A percentile compares a stretch with the other conserved stretches of the same genome.
Evolutionary conservation across 2,329 filamentous ascomycete genomes (phyloP).

Genomic region (Didymosphaeria variabile): DNA sequence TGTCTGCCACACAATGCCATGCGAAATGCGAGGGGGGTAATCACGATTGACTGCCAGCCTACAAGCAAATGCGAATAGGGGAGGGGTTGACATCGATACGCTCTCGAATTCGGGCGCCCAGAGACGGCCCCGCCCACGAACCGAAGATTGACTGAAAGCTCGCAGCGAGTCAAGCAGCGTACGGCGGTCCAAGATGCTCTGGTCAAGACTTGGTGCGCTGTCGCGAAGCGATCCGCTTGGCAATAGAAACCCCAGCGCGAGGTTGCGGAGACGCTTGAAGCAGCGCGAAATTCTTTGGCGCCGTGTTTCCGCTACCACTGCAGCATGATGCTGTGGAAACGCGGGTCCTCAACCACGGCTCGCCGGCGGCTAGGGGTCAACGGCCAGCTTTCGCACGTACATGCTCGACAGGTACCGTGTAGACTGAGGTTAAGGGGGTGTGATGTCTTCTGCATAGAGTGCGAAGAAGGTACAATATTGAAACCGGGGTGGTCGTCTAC

Average conservation of each 20-base stretch:
- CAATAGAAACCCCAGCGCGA: constrained; percentile 15
- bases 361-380: constrained; percentile 1
- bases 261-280: constrained; percentile 8
- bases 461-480: constrained; percentile 13
- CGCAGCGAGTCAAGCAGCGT: constrained; percentile 6
- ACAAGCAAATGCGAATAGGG: background rate
- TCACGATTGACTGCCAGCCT: background rate
- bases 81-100: background rate
- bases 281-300: background rate
- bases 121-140: background rate
- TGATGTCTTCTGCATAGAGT: background rate
- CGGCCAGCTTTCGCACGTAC: background rate
- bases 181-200: background rate
- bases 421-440: background rate
- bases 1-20: background rate
- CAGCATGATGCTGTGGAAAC: constrained; percentile 10
- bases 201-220: background rate
- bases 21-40: background rate
- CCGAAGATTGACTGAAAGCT: background rate
- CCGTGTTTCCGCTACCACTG: constrained; percentile 3
- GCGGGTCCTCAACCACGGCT: background rate
- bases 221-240: constrained; percentile 13
- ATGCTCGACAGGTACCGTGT: background rate
- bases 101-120: background rate
- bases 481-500: constrained; percentile 8